A percentile compares a stretch with the other conserved stretches of the same genome.
phyloP scores from a whole-genome alignment of 441 rosid species.

The Croton setiger region DNA sequence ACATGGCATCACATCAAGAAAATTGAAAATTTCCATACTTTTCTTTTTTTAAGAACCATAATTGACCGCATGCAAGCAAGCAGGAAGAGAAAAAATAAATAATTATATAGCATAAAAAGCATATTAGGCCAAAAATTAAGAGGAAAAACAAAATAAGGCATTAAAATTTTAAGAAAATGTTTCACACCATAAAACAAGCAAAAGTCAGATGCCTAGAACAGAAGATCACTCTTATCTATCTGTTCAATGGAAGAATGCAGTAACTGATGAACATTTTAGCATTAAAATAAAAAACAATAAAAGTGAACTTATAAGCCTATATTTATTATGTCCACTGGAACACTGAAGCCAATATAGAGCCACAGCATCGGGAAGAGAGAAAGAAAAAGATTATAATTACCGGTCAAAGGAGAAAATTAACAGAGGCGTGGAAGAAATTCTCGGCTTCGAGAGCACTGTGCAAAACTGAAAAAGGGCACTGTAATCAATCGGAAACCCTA shows the following conservation, averaged over 20 bases:
- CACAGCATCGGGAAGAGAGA: too few species aligned
- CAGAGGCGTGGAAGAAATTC: not conserved
- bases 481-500: slow-evolving; percentile 27
- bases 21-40: not conserved
- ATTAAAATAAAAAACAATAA: not conserved
- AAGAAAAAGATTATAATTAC: too few species aligned
- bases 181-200: not conserved
- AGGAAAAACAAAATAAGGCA: not conserved
- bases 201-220: not conserved
- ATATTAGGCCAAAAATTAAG: not conserved
- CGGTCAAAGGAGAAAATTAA: not conserved
- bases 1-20: not conserved
- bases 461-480: not conserved
- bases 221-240: not conserved
- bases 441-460: not conserved
- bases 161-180: not conserved
- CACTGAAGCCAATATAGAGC: not conserved
- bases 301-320: not conserved
- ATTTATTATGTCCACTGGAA: not conserved
- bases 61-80: not conserved
- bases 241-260: not conserved
- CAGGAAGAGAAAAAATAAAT: not conserved
- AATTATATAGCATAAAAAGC: not conserved
- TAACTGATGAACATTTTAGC: not conserved
- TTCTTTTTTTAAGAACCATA: too few species aligned